Conservation (phyloP, 2,329 filamentous ascomycete genomes). For the Apiospora malaysiana region DNA sequence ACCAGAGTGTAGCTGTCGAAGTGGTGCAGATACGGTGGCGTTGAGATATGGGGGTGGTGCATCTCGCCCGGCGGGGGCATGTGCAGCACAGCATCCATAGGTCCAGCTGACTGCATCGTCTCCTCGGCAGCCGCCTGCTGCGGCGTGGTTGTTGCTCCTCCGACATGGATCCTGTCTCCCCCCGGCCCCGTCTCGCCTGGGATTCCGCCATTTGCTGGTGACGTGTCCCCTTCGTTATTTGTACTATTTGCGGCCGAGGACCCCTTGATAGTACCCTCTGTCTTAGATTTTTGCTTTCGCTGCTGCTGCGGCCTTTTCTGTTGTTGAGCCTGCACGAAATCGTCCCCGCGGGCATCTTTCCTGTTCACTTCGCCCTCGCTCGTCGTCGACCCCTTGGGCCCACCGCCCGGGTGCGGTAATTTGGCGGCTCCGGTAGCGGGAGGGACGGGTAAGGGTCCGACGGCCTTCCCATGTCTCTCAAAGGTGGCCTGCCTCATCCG, state of each 20-base stretch:
- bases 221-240: background rate
- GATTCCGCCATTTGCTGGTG: background rate
- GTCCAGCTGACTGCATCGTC: constrained; percentile 49
- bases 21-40: constrained; percentile 88
- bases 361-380: constrained; percentile 27
- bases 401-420: constrained; percentile 31
- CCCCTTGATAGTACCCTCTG: background rate
- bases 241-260: background rate
- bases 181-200: background rate
- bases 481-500: constrained; percentile 50
- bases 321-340: background rate
- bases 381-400: constrained; percentile 21
- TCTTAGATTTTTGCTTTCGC: constrained; percentile 19
- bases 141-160: constrained; percentile 31
- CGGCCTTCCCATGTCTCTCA: constrained; percentile 65
- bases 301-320: constrained; percentile 22
- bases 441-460: constrained; percentile 54
- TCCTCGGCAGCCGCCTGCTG: constrained; percentile 43
- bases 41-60: constrained; percentile 65
- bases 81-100: constrained; percentile 57
- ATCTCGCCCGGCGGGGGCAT: constrained; percentile 41
- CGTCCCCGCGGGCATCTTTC: constrained; percentile 24
- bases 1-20: constrained; percentile 95
- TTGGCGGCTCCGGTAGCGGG: constrained; percentile 35
- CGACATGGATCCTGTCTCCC: constrained; percentile 21